A percentile compares a stretch with the other conserved stretches of the same genome.
Evolutionary conservation across 2,329 filamentous ascomycete genomes (phyloP).

Genomic region (Byssoonygena ceratinophila): DNA sequence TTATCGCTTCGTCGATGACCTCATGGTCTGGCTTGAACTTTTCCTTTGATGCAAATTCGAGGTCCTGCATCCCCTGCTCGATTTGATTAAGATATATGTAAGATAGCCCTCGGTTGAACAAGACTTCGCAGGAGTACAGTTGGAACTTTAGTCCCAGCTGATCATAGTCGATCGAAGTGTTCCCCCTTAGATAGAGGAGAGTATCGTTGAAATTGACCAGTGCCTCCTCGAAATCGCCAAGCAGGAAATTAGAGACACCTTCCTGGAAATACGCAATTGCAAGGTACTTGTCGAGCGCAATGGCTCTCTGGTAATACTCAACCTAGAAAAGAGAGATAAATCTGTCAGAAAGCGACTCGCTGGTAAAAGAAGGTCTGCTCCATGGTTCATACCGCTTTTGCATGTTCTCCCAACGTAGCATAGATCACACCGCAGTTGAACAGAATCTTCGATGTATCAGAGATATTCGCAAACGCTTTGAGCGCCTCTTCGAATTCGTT

Average conservation of each 20-base stretch:
- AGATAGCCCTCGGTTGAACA: conserved; percentile 94
- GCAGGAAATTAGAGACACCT: conserved; percentile 92
- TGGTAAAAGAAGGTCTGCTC: not conserved
- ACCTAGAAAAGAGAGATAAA: conserved; percentile 49
- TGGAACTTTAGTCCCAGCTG: conserved; percentile 93
- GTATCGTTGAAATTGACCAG: conserved; percentile 98
- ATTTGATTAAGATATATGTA: conserved; percentile 94
- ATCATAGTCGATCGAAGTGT: conserved; percentile 96
- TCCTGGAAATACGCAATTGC: conserved; percentile 98
- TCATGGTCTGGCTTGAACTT: conserved; percentile 95
- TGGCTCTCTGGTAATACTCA: conserved; percentile 85
- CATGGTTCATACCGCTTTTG: conserved; percentile 64
- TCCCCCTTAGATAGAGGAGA: conserved; percentile 82
- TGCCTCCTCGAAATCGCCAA: conserved; percentile 95
- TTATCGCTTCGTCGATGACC: conserved; percentile 94
- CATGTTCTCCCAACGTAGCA: conserved; percentile 89
- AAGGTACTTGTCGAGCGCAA: conserved; percentile 84
- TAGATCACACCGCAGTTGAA: conserved; percentile 99
- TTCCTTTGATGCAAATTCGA: conserved; percentile 83
- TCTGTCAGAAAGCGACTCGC: conserved; percentile 4
- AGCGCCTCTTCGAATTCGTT: conserved; percentile 92
- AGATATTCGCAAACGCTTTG: conserved; percentile 70
- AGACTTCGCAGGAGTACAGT: conserved; percentile 89
- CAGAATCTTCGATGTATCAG: conserved; percentile 93
- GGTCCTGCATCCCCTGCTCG: conserved; percentile 80